Evolutionary conservation across 2,329 filamentous ascomycete genomes (phyloP), one percentile per base, ranked within the genome.

Genomic region (Ophiostoma novo-ulmi): DNA sequence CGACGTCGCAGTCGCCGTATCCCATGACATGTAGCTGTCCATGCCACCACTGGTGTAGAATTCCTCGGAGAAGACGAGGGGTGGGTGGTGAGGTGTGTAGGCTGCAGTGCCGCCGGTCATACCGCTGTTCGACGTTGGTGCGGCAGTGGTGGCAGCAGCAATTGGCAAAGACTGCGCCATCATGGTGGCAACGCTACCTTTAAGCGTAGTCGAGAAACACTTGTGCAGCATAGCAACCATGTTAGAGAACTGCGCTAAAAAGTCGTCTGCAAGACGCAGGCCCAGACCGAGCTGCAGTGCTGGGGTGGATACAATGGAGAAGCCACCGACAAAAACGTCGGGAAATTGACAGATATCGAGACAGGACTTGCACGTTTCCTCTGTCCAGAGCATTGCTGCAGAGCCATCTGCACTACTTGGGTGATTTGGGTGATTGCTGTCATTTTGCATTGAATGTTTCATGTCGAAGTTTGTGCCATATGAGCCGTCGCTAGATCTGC

Each of bases 221-320:
- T 5, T 70, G 61, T 70, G 68, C 36, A 69, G 36, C 22, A 26
- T 10, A 20, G 63, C 67, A 14, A 70, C 22, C 3, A 52, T 31
- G 44, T 70, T 61, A 1, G 41, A 35, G 22, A 81, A 77, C 39
- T 78, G 77, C 39, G 74, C 75, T 17, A 82, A 75, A 61, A 82
- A 81, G 73, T 81, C 79, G 71, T 81, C 79, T 5, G 78, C 80
- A n/a, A 82, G 75, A 72, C 81, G 80, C 39, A 82, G 76, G 2
- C 80, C 81, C 26, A 82, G 76, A 13, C 78, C 81, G 78, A 82
- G 81, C 71, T 81, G 80, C 44, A 82, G 75, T n/a, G 78, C 77
- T 1, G 80, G 79, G 4, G 80, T 78, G 14, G 80, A 78, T 65
- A 80, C 78, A 20, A 82, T 78, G 5, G 80, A 77, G 64, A 81